A percentile compares a stretch with the other conserved stretches of the same genome.
Evolutionary conservation across 1,139 yeast genomes (phyloP).

Genomic region (Hyphopichia khmerensis): DNA sequence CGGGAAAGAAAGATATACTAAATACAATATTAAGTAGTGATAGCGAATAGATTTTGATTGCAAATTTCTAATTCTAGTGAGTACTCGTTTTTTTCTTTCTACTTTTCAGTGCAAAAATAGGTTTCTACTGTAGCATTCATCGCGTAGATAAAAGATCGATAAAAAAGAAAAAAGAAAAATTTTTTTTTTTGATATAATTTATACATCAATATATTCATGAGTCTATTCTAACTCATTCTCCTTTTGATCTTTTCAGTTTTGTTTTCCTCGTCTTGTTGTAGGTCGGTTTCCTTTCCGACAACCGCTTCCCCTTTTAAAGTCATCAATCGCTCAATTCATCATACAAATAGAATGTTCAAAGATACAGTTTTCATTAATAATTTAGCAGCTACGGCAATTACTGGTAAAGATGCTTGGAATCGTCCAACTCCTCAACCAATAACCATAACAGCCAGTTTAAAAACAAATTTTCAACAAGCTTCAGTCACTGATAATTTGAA

Average conservation of each 20-base stretch:
- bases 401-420: conserved; percentile 79
- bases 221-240: too few species aligned
- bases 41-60: not conserved
- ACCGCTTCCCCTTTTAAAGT: not conserved
- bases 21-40: not conserved
- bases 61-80: too few species aligned
- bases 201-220: too few species aligned
- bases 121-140: too few species aligned
- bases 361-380: conserved; percentile 62
- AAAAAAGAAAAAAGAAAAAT: too few species aligned
- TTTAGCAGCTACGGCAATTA: conserved; percentile 59
- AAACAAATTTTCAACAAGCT: conserved; percentile 70
- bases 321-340: conserved; percentile 9
- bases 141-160: too few species aligned
- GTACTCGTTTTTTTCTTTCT: too few species aligned
- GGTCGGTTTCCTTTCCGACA: conserved; percentile 22
- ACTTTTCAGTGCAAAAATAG: too few species aligned
- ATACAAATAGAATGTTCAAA: conserved; percentile 19
- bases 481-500: conserved; percentile 74
- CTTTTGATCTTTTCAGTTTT: conserved; percentile 5
- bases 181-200: too few species aligned
- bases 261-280: conserved; percentile 5
- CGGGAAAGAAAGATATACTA: not conserved
- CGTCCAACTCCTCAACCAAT: conserved; percentile 71
- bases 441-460: conserved; percentile 54